Evolutionary conservation across 179 eudicot genomes (phyloP).

Genomic region (Beta lomatogona): DNA sequence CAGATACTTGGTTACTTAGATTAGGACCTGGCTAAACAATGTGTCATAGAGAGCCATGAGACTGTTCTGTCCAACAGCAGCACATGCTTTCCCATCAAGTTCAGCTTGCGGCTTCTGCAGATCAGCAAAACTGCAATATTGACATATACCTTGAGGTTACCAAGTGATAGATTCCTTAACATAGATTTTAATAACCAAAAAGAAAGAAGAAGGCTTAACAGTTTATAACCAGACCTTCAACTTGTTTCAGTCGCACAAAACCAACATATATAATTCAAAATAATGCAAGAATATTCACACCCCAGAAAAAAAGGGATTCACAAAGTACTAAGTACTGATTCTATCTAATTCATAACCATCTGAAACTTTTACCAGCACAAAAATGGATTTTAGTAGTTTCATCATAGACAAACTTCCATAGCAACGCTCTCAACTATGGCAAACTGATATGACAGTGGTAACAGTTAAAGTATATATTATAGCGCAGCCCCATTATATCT

Average conservation of each 20-base stretch:
- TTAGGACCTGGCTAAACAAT: constrained; percentile 88
- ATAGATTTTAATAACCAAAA: neutral
- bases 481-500: neutral
- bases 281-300: neutral
- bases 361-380: neutral
- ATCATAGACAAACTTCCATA: too few species aligned
- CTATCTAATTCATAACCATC: neutral
- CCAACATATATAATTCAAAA: neutral
- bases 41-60: constrained; percentile 97
- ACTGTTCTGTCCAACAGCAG: constrained; percentile 97
- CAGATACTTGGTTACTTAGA: constrained; percentile 1
- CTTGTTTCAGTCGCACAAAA: neutral
- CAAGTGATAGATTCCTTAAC: neutral
- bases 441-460: neutral
- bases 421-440: neutral
- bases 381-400: too few species aligned
- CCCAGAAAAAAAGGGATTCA: neutral
- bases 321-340: too few species aligned
- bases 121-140: constrained; percentile 76
- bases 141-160: constrained; percentile 15
- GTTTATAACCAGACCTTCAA: neutral
- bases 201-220: neutral
- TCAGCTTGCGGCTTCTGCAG: constrained; percentile 96
- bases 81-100: constrained; percentile 97
- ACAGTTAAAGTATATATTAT: neutral